Evolutionary conservation across 2,329 filamentous ascomycete species (phyloP).

Genomic region (Cladosporium sp.): DNA sequence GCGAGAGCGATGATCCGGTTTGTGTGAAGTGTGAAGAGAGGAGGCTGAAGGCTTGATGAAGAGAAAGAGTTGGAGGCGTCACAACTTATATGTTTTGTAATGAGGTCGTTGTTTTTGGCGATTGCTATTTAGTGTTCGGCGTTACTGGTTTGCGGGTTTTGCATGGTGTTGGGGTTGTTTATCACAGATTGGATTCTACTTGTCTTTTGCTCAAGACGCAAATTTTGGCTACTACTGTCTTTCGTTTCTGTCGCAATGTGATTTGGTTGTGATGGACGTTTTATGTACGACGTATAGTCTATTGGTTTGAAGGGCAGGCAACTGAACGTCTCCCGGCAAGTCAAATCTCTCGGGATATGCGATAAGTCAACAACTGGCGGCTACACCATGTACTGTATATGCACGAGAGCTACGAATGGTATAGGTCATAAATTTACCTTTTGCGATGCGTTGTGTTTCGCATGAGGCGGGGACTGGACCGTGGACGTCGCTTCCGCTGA

Average conservation of each 20-base stretch:
- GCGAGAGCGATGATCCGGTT: constrained; percentile 59
- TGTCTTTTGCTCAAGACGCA: neutral
- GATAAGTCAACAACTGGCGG: neutral
- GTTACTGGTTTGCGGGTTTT: neutral
- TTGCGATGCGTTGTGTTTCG: neutral
- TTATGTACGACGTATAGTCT: neutral
- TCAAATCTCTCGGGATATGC: neutral
- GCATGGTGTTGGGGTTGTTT: neutral
- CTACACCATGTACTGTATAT: neutral
- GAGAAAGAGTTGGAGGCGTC: neutral
- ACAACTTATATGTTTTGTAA: neutral
- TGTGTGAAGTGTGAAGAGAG: constrained; percentile 64
- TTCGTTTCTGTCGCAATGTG: neutral
- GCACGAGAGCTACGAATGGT: neutral
- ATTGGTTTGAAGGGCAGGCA: neutral
- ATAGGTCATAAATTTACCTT: neutral
- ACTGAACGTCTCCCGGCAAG: neutral
- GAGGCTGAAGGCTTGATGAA: constrained; percentile 57
- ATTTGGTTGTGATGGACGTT: neutral
- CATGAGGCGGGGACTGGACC: neutral
- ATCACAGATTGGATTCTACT: neutral
- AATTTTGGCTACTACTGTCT: neutral
- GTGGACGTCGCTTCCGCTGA: neutral
- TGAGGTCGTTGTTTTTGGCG: neutral
- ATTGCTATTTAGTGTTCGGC: neutral